Base-by-base conservation (phyloP, 352 stramenopile species). In the Globisporangium sylvaticum region DNA sequence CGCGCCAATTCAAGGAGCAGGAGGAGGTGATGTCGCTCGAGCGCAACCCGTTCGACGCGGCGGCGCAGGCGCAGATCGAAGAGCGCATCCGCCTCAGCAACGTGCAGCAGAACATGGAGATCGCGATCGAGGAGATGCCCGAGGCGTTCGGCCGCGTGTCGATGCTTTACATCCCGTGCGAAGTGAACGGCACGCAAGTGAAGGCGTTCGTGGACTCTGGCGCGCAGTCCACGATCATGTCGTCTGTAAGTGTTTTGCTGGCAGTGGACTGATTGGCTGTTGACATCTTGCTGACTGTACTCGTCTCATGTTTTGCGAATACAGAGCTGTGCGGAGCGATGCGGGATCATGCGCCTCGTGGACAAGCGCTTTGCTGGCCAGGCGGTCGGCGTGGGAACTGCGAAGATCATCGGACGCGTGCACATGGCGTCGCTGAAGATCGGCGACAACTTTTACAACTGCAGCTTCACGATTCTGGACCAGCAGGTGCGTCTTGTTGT, bases 381-480 rank as follows among this genome's bases (percentile, higher is more conserved):
- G 68, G 97, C 97, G 6, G 91, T 98, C 20, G 97, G 97, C 25
- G 97, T 99, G 15, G 97, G 97, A 6, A 98, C 91, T 0, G 96
- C 95, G 7, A 98, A 97, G 64, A 99, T 99, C 72, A 87, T 99
- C 29, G 97, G 97, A 2, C 88, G 92, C 54, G 95, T 99, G 24
- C 94, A 98, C 78, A 94, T 97, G 76, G 92, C 92, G 10, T 76
- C 85, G 31, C 72, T 98, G 31, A 97, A 97, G 72, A 95, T 97
- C 63, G 91, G 89, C 24, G 73, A 90, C 64, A 81, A 83, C 60
- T 95, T 95, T 60, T 97, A 97, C 77, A 95, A 94, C 66, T 98
- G 93, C 80, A 98, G 86, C 67, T 97, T 99, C 64, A 99, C 97
- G 20, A 97, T 97, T 72, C 59, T 97, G 54, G 88, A 96, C 60